phyloP scores from a whole-genome alignment of 2,329 filamentous ascomycete genomes.

The Helminthosporium solani region DNA sequence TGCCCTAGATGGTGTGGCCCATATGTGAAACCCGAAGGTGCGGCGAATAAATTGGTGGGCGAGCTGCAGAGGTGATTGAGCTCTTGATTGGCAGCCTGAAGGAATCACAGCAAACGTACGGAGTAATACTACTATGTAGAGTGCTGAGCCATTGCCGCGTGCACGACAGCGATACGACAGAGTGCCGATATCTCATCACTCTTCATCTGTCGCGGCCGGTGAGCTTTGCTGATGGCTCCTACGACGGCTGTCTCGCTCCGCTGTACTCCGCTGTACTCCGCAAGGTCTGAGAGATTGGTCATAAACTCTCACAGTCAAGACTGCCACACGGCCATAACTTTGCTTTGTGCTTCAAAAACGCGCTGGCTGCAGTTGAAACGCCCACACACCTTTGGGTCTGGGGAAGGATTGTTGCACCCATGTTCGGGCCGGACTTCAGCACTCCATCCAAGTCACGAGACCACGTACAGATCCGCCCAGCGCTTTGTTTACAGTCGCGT shows the following conservation, averaged over 20 bases:
- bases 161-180: not conserved
- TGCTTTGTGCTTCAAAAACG: not conserved
- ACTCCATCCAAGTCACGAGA: conserved; percentile 36
- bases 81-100: not conserved
- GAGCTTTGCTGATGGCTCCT: not conserved
- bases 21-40: conserved; percentile 4
- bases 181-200: not conserved
- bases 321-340: not conserved
- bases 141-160: not conserved
- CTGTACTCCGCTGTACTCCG: not conserved
- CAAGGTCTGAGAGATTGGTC: not conserved
- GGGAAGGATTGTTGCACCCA: conserved; percentile 25
- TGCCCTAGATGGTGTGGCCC: not conserved
- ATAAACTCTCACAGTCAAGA: no score
- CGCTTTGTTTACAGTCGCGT: conserved; percentile 41
- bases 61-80: not conserved
- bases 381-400: conserved; percentile 26
- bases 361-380: conserved; percentile 27
- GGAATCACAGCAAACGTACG: not conserved
- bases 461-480: conserved; percentile 25
- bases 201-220: not conserved
- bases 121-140: no score
- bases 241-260: conserved; percentile 4
- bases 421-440: conserved; percentile 11
- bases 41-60: conserved; percentile 2